Conservation (phyloP, 2,329 filamentous ascomycete genomes). For the Fusarium subtropicale region DNA sequence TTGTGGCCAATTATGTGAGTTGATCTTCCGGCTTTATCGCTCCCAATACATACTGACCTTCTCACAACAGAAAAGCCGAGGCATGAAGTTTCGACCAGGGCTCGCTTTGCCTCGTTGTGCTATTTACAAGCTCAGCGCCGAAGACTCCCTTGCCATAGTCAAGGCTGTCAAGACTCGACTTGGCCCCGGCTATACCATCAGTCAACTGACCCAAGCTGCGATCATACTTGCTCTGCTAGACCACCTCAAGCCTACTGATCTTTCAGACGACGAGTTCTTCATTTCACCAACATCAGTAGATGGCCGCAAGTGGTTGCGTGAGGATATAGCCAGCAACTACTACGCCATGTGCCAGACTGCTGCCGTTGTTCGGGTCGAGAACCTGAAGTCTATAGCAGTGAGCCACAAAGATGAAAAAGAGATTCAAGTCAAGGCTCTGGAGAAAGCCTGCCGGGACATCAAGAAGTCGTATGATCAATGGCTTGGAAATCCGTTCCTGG, state of each 20-base stretch:
- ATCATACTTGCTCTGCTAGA: neutral
- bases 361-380: neutral
- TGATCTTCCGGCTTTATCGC: rapidly evolving
- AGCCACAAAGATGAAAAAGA: neutral
- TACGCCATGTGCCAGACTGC: neutral
- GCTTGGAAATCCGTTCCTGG: neutral
- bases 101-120: neutral
- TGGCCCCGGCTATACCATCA: neutral
- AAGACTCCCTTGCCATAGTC: neutral
- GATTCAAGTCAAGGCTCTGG: neutral
- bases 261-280: neutral
- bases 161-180: neutral
- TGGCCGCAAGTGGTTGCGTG: neutral
- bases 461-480: neutral
- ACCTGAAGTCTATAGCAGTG: neutral
- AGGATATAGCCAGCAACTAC: neutral
- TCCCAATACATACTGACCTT: neutral
- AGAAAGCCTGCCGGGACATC: neutral
- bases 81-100: neutral
- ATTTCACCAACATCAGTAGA: neutral
- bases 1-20: neutral
- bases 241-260: neutral
- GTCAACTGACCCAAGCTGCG: neutral
- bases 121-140: neutral
- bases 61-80: neutral